phyloP scores from a whole-genome alignment of 2,329 filamentous ascomycete species.

The Aureobasidium sp. region DNA sequence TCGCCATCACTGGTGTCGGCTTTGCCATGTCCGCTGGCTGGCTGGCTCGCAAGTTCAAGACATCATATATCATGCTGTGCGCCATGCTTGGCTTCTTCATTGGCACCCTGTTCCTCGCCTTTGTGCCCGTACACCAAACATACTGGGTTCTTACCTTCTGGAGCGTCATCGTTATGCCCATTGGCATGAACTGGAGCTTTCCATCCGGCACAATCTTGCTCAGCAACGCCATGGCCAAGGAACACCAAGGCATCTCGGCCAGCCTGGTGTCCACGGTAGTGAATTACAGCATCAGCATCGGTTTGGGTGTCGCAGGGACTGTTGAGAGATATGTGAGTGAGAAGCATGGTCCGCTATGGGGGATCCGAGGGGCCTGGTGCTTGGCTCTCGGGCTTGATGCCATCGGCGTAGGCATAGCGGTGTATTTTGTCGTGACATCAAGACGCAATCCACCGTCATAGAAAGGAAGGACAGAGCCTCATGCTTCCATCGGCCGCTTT shows the following conservation, averaged over 20 bases:
- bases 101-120: constrained; percentile 32
- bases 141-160: constrained; percentile 59
- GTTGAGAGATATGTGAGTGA: constrained; percentile 38
- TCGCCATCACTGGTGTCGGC: constrained; percentile 36
- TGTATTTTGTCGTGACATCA: constrained; percentile 15
- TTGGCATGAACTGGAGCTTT: constrained; percentile 59
- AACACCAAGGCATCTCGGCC: constrained; percentile 44
- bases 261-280: constrained; percentile 49
- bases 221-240: constrained; percentile 40
- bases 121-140: constrained; percentile 44
- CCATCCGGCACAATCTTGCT: constrained; percentile 55
- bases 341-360: constrained; percentile 7
- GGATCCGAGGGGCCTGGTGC: constrained; percentile 12
- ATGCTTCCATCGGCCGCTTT: neutral
- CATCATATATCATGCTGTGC: constrained; percentile 27
- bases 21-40: constrained; percentile 36
- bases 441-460: neutral
- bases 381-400: constrained; percentile 9
- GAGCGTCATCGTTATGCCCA: constrained; percentile 50
- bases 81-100: constrained; percentile 33
- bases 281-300: constrained; percentile 25
- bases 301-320: constrained; percentile 21
- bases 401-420: constrained; percentile 10
- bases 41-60: constrained; percentile 19
- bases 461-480: neutral